A percentile compares a stretch with the other conserved stretches of the same genome.
These are phyloP conservation scores for Coemansia sp. DNA, from an alignment of 192 early-diverging fungal genomes.

Conservation along the genomic window DNA sequence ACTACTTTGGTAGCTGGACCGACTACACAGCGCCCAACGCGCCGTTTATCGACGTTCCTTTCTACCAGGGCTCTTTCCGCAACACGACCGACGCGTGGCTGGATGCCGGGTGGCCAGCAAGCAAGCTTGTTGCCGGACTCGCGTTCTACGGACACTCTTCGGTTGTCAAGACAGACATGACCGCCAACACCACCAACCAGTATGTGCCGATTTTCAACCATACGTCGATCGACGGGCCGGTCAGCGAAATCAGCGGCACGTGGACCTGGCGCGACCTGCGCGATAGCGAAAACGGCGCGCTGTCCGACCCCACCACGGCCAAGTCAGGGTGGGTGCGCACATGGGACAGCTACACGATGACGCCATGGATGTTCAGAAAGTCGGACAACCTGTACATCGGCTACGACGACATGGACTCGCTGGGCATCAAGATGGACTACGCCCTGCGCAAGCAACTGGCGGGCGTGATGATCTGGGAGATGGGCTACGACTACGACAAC, in stretches of 20 bases:
- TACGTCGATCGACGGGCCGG: constrained; percentile 56
- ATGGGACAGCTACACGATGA: constrained; percentile 65
- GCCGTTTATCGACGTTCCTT: constrained; percentile 48
- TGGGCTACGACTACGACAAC: constrained; percentile 67
- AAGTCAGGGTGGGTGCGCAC: constrained; percentile 63
- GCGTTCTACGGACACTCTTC: constrained; percentile 67
- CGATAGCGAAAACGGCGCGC: constrained; percentile 52
- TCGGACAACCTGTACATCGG: constrained; percentile 63
- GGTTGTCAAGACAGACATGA: constrained; percentile 36
- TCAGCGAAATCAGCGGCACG: constrained; percentile 59
- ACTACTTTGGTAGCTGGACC: constrained; percentile 67
- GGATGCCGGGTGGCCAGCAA: constrained; percentile 60
- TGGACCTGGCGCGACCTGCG: constrained; percentile 70
- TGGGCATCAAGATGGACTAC: constrained; percentile 66
- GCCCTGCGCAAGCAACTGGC: constrained; percentile 60
- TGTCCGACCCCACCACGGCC: constrained; percentile 39
- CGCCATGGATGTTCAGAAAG: constrained; percentile 74
- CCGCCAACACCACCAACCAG: constrained; percentile 45
- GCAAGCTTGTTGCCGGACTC: constrained; percentile 66
- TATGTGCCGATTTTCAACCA: constrained; percentile 52
- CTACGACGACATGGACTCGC: constrained; percentile 70
- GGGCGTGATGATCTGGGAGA: constrained; percentile 75
- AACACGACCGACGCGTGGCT: constrained; percentile 60
- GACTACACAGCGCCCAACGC: constrained; percentile 57
- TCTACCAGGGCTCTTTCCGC: constrained; percentile 52